Percentiles rank a stretch among this genome's conserved stretches.
Conservation (phyloP, 345 rosid genomes). For the Pseudoturritis turrita region DNA sequence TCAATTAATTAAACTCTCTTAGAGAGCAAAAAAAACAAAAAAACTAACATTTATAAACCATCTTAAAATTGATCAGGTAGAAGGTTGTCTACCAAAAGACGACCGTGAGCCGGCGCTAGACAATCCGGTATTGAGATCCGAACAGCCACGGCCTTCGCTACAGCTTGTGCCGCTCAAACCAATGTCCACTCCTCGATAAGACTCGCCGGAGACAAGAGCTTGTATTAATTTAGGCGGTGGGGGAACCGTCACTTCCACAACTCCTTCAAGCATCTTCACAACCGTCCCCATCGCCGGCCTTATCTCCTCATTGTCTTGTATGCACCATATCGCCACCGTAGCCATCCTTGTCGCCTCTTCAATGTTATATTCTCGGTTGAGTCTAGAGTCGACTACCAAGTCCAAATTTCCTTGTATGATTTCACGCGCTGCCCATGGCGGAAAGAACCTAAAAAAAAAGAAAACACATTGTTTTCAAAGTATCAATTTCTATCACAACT, state of each 20-base stretch:
- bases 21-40: conserved; percentile 18
- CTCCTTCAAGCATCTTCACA: conserved; percentile 75
- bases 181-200: conserved; percentile 51
- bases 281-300: conserved; percentile 73
- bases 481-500: background rate
- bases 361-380: conserved; percentile 36
- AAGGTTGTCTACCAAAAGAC: conserved; percentile 40
- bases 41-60: too few relatives aligned
- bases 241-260: conserved; percentile 51
- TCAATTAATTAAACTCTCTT: conserved; percentile 12
- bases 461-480: background rate
- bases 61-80: conserved; percentile 21
- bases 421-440: conserved; percentile 82
- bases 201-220: conserved; percentile 73
- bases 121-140: conserved; percentile 36
- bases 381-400: conserved; percentile 44
- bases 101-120: conserved; percentile 48
- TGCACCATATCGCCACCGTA: conserved; percentile 70
- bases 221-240: conserved; percentile 79
- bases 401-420: conserved; percentile 57
- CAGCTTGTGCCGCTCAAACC: conserved; percentile 33
- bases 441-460: conserved; percentile 52
- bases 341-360: conserved; percentile 62
- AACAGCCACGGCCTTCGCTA: conserved; percentile 31
- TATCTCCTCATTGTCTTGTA: conserved; percentile 59